Base-by-base conservation (phyloP, 176 grass and related monocot genomes). In the sorghum (Sorghum bicolor) region DNA sequence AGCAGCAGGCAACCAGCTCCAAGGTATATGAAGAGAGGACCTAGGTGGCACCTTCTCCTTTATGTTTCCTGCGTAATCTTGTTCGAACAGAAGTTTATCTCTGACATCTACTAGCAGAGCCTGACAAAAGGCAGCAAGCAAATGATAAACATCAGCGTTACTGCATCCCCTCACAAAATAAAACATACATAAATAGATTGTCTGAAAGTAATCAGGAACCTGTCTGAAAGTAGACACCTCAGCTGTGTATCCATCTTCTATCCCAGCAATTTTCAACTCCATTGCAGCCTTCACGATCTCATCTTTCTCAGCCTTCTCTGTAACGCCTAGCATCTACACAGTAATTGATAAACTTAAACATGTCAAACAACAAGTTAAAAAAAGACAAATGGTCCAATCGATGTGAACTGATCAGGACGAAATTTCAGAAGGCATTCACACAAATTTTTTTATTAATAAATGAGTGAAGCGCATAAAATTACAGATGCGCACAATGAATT, bases 41-140 rank as follows among this genome's bases (percentile, higher is more conserved):
- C 85, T 96, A 71, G 93, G 96, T 29, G 79, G 85, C 74, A 99
- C 69, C 48, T 96, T 99, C 43, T 93, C 93, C n/a, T 87, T 92
- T 79, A 85, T 87, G 77, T 78, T 96, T 74, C 96, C 93, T 76
- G 91, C 87, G 11, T 94, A 99, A 37, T 99, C 96, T 70, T 87
- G 89, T 53, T 99, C 96, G 22, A 99, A 99, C 32, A 99, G 89
- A 85, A 99, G 93, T 70, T 99, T 99, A 87, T 96, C 96, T 66
- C 96, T 94, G 37, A 99, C 80, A 84, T 99, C 96, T 65, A 92
- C 89, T 75, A 99, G 89, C 17, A 99, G 83, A 63, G 90, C 91
- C 96, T 99, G 75, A 74, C 2, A 64, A 16, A 73, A 85, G 43
- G 2, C 31, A 89, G 22, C 32, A 88, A 15, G 10, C 5, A 16